phyloP scores from a whole-genome alignment of 78 protist genomes.

The Protostelium mycophagum region DNA sequence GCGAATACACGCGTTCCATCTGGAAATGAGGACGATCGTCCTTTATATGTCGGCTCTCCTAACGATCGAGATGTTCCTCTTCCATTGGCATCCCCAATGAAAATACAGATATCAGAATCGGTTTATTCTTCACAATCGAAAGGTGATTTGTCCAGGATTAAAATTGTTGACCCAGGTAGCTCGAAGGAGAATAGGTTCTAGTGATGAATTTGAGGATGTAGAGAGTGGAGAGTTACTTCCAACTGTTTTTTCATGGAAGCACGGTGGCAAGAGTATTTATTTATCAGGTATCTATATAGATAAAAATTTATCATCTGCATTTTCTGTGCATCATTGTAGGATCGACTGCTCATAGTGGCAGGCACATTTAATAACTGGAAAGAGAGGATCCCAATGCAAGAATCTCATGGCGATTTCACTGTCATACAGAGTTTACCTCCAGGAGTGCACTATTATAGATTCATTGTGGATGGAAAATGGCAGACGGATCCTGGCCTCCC shows the following conservation, averaged over 20 bases:
- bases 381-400: constrained; percentile 51
- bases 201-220: background rate
- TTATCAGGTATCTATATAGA: constrained; percentile 17
- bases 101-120: background rate
- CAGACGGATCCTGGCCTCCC: constrained; percentile 63
- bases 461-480: constrained; percentile 86
- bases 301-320: background rate
- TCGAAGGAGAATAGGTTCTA: too few species aligned
- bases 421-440: constrained; percentile 63
- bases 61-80: background rate
- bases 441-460: constrained; percentile 79
- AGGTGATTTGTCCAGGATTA: background rate
- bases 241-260: constrained; percentile 74
- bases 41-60: background rate
- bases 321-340: background rate
- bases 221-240: constrained; percentile 28
- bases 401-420: constrained; percentile 56
- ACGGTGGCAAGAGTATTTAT: constrained; percentile 58
- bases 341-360: background rate
- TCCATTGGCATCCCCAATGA: background rate
- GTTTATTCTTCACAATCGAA: background rate
- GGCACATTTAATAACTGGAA: constrained; percentile 75
- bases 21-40: background rate
- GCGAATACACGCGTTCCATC: background rate
- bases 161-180: too few species aligned